Evolutionary conservation across 768 basidiomycete species (phyloP).

Genomic region (Termitomyces sp.): DNA sequence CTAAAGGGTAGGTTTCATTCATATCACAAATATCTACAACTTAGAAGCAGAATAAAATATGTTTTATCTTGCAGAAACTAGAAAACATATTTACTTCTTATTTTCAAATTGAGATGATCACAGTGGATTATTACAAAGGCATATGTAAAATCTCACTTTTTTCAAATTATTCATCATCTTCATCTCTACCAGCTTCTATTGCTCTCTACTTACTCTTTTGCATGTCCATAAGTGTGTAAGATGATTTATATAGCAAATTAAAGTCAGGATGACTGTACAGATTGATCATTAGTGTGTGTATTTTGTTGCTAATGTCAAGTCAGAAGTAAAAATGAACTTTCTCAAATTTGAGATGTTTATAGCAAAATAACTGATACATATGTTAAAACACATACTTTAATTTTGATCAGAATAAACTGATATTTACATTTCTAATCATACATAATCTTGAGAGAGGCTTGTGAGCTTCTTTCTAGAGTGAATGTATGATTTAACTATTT

Average conservation of each 20-base stretch:
- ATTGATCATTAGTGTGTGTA: not conserved
- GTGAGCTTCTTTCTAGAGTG: conserved; percentile 10
- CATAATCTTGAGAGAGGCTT: not conserved
- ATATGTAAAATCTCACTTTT: not conserved
- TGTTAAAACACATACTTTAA: not conserved
- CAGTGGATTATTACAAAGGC: not conserved
- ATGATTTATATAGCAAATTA: not conserved
- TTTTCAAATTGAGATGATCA: no score
- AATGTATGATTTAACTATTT: conserved; percentile 19
- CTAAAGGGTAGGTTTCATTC: no score
- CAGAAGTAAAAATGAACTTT: not conserved
- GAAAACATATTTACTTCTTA: no score
- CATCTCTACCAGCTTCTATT: not conserved
- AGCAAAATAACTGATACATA: not conserved
- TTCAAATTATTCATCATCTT: not conserved
- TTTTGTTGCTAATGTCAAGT: not conserved
- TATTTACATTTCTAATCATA: not conserved
- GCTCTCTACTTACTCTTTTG: not conserved
- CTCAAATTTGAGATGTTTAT: not conserved
- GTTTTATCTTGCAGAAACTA: no score
- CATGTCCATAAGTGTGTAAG: conserved; percentile 10
- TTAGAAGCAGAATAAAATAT: no score
- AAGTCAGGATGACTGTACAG: not conserved
- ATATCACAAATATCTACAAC: no score
- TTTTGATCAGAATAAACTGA: not conserved